Conservation (phyloP, 108 stramenopile genomes). For the Cyclotella cryptica region DNA sequence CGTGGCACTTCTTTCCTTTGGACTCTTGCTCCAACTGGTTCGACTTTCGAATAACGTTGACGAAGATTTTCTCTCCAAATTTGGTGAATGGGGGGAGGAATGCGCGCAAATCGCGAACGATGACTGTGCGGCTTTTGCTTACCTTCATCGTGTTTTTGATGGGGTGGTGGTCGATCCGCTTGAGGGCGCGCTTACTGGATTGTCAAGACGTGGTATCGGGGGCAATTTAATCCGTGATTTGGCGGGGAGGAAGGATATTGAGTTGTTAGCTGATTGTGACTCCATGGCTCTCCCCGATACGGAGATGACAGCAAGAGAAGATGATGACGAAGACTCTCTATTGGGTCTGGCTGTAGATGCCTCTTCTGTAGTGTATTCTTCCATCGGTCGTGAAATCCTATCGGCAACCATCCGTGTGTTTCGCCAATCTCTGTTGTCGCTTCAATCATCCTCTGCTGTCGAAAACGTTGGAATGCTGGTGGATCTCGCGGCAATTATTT, state of each 20-base stretch:
- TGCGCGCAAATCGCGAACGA: constrained; percentile 61
- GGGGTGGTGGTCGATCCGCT: constrained; percentile 46
- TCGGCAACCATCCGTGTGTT: constrained; percentile 62
- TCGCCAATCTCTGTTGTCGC: constrained; percentile 33
- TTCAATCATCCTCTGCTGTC: constrained; percentile 37
- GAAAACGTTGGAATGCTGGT: constrained; percentile 70
- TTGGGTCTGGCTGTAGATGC: constrained; percentile 26
- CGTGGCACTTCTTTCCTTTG: constrained; percentile 65
- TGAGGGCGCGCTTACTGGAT: neutral
- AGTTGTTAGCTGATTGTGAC: constrained; percentile 17
- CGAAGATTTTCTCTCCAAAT: constrained; percentile 11
- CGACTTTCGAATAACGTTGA: constrained; percentile 1
- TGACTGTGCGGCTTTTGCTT: constrained; percentile 64
- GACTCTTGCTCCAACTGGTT: constrained; percentile 64
- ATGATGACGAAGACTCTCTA: constrained; percentile 1
- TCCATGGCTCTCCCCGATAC: constrained; percentile 7
- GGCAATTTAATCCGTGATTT: constrained; percentile 2
- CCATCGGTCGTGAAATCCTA: constrained; percentile 69
- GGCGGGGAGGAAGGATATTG: constrained; percentile 24
- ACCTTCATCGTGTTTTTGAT: constrained; percentile 48
- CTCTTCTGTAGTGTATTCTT: constrained; percentile 61
- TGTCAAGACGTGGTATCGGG: constrained; percentile 1
- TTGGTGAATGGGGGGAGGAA: constrained; percentile 44
- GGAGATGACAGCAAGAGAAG: neutral
- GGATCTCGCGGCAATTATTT: constrained; percentile 54